phyloP scores from a whole-genome alignment of 305 asterid species.

The Rubia peregrina region DNA sequence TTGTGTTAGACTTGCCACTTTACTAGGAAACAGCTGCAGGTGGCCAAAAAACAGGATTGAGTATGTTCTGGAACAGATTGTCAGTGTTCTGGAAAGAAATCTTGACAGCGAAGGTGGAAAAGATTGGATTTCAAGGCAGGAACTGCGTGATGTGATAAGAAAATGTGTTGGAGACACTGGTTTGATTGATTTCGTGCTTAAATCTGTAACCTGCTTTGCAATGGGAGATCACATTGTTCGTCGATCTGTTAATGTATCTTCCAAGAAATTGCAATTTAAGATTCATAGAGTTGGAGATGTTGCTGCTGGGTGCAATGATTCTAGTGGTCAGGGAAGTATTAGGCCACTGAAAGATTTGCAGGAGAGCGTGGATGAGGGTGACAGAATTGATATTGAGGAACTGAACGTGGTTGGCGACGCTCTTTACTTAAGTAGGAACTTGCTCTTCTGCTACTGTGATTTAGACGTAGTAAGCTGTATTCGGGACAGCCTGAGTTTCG shows the following conservation, averaged over 20 bases:
- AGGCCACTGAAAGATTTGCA: too few species aligned
- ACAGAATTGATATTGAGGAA: slow-evolving; percentile 14
- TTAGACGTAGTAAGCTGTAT: slow-evolving; percentile 23
- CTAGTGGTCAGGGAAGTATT: too few species aligned
- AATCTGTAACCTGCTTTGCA: slow-evolving; percentile 36
- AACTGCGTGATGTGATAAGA: slow-evolving; percentile 45
- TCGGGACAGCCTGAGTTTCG: slow-evolving; percentile 36
- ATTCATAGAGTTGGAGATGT: slow-evolving; percentile 19
- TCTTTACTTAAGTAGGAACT: slow-evolving; percentile 40
- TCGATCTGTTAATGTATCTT: slow-evolving; percentile 26
- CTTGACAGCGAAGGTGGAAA: slow-evolving; percentile 21
- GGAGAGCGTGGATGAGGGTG: slow-evolving; percentile 21
- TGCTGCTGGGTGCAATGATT: neutral
- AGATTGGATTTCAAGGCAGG: slow-evolving; percentile 50
- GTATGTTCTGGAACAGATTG: slow-evolving; percentile 42
- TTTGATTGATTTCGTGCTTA: slow-evolving; percentile 50
- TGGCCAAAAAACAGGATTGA: slow-evolving; percentile 61
- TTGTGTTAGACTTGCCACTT: slow-evolving; percentile 34
- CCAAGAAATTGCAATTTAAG: slow-evolving; percentile 30
- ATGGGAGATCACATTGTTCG: slow-evolving; percentile 31
- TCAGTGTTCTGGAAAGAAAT: slow-evolving; percentile 43
- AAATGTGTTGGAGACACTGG: slow-evolving; percentile 49
- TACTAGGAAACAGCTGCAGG: slow-evolving; percentile 50
- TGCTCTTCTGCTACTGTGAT: slow-evolving; percentile 36
- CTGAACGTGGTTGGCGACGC: slow-evolving; percentile 33